Evolutionary conservation across 148 eudicot species (phyloP).

Genomic region (Cornus florida): DNA sequence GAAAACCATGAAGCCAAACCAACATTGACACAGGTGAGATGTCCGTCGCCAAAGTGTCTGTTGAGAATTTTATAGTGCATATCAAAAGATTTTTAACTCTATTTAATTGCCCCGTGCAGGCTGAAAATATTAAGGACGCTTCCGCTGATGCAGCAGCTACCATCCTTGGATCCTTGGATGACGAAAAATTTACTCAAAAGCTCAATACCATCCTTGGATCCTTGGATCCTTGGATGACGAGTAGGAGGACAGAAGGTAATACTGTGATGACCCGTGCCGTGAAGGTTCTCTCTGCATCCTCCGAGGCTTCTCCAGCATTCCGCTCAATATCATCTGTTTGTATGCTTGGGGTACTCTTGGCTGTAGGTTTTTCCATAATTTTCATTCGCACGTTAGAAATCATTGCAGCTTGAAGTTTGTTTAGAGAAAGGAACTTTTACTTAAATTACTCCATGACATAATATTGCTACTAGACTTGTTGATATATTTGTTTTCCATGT

Average conservation of each 20-base stretch:
- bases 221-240: not conserved
- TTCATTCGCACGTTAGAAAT: no score
- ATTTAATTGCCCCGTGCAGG: conserved; percentile 29
- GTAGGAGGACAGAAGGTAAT: not conserved
- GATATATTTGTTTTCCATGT: no score
- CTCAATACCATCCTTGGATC: no score
- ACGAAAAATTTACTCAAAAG: conserved; percentile 7
- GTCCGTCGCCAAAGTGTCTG: not conserved
- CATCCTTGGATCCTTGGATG: not conserved
- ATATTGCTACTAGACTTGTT: no score
- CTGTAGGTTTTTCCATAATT: no score
- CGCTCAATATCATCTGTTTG: conserved; percentile 7
- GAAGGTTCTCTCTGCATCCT: not conserved
- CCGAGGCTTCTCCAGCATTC: not conserved
- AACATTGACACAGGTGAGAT: conserved; percentile 32
- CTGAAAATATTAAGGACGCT: conserved; percentile 6
- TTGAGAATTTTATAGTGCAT: not conserved
- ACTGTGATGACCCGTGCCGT: not conserved
- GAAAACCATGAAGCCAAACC: conserved; percentile 15
- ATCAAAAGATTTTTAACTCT: not conserved
- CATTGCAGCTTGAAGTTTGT: no score
- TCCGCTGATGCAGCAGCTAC: not conserved
- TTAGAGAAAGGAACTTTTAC: no score
- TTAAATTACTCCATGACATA: no score
- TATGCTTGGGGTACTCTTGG: conserved; percentile 31